These are phyloP conservation scores for Heritiera littoralis DNA, from an alignment of 345 rosid species.

Conservation along the genomic window DNA sequence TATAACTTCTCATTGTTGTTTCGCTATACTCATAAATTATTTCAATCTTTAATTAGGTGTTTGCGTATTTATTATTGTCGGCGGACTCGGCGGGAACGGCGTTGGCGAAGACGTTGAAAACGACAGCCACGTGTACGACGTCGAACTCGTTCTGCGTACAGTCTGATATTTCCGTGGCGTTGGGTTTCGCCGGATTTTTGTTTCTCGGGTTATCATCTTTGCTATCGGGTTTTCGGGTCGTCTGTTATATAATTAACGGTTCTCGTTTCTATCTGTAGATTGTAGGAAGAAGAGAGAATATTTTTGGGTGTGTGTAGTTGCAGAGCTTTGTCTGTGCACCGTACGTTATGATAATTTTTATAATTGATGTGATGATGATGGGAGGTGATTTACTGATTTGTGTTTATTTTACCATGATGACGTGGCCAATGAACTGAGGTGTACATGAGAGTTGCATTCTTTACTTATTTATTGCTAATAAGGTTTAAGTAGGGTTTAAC, in stretches of 20 bases:
- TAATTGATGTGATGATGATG: background rate
- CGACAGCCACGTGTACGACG: conserved; percentile 47
- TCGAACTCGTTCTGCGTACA: conserved; percentile 70
- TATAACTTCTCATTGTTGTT: too few relatives aligned
- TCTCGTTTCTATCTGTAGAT: conserved; percentile 79
- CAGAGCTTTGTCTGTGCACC: background rate
- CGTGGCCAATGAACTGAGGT: background rate
- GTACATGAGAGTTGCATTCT: background rate
- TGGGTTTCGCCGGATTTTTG: conserved; percentile 81
- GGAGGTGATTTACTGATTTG: background rate
- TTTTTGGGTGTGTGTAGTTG: background rate
- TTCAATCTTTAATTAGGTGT: conserved; percentile 44
- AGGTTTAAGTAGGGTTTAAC: too few relatives aligned
- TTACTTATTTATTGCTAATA: conserved; percentile 29
- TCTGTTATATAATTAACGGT: conserved; percentile 74
- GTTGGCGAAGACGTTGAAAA: conserved; percentile 62
- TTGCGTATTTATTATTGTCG: conserved; percentile 78
- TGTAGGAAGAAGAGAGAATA: background rate
- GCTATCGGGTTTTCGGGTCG: conserved; percentile 85
- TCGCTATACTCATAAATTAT: too few relatives aligned
- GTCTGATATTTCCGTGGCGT: conserved; percentile 66
- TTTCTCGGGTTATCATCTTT: conserved; percentile 69
- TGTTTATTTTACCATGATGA: background rate
- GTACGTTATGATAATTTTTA: background rate
- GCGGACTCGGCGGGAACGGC: conserved; percentile 80